Base-by-base conservation (phyloP, 768 basidiomycete species). In the Boletus pseudopeckii region DNA sequence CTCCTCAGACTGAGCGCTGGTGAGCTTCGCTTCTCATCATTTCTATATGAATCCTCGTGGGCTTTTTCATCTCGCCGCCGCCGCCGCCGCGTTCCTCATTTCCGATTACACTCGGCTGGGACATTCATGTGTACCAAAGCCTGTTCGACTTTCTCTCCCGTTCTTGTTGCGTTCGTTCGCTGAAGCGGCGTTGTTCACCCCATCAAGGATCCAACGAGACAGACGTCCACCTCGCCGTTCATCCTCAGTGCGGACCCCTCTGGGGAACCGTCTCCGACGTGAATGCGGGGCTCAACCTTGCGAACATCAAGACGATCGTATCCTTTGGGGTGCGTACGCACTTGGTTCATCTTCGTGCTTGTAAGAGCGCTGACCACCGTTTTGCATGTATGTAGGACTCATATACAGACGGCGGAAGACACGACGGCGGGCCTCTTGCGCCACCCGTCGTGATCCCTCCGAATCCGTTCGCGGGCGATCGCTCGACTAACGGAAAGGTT, bases 401-500 rank as follows among this genome's bases (percentile, higher is more conserved):
- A 9, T 82, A 75, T 53, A 80, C 79, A 0, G 77, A 79, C 46
- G 81, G 79, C 0, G 78, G 77, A 5, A 72, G 67, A 34, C 69
- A 76, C 18, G 77, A 81, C 50, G 80, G 81, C 11, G 69, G 72
- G 0, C 64, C 74, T 1, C 72, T 77, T 18, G 61, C 67, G 0
- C 76, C 77, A 5, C 63, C 81, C 0, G 65, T 80, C 8, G 42
- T 80, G 17, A 64, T 59, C 1, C 74, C 72, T n/a, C 77, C 80
- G 0, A 68, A 71, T 55, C 71, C 80, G 0, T 67, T 67, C 22
- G 80, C 80, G 7, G 82, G 81, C 0, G 79, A 77, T 18, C 72
- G 82, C 17, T 71, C 73, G 7, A 79, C 77, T 18, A 80, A 83
- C 56, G 82, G 81, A 9, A 65, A 64, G 26, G 58, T 80, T 22